A percentile compares a stretch with the other conserved stretches of the same genome.
Conservation (phyloP, 495 filamentous ascomycete species). For the Penicillium waksmanii region DNA sequence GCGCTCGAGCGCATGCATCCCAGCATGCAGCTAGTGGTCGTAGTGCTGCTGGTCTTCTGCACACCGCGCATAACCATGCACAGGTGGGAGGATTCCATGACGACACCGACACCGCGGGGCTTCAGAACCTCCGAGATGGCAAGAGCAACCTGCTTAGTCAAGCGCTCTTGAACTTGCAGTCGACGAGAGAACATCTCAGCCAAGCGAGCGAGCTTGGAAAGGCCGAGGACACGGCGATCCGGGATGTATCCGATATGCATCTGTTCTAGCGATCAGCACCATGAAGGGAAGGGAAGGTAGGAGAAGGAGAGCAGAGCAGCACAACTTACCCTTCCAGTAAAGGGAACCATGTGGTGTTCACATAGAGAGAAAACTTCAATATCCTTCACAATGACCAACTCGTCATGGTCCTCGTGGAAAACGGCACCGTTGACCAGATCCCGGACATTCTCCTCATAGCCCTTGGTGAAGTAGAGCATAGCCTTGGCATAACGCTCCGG, state of each 20-base stretch:
- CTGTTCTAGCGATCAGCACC: constrained; percentile 45
- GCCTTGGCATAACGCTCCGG: constrained; percentile 93
- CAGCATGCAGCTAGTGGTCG: constrained; percentile 94
- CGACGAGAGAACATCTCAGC: constrained; percentile 96
- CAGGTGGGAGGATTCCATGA: constrained; percentile 97
- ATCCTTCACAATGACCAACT: constrained; percentile 96
- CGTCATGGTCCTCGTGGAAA: constrained; percentile 96
- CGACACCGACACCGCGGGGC: constrained; percentile 89
- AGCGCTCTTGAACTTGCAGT: constrained; percentile 91
- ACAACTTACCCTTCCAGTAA: constrained; percentile 80
- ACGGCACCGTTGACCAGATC: constrained; percentile 94
- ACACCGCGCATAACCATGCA: constrained; percentile 98
- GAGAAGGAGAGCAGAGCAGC: constrained; percentile 1
- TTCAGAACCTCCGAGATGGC: constrained; percentile 90
- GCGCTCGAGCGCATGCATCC: constrained; percentile 91
- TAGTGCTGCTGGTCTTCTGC: constrained; percentile 82
- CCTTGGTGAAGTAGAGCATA: constrained; percentile 98
- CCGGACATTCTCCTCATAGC: constrained; percentile 93
- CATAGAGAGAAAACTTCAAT: constrained; percentile 96
- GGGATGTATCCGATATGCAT: constrained; percentile 99
- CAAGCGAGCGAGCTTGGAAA: constrained; percentile 92
- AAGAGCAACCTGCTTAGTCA: constrained; percentile 95
- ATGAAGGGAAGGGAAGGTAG: constrained; percentile 5
- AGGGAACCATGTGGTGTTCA: constrained; percentile 97
- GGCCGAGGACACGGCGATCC: constrained; percentile 79